phyloP scores from a whole-genome alignment of 306 rosid species.

The Vigna hirtella region DNA sequence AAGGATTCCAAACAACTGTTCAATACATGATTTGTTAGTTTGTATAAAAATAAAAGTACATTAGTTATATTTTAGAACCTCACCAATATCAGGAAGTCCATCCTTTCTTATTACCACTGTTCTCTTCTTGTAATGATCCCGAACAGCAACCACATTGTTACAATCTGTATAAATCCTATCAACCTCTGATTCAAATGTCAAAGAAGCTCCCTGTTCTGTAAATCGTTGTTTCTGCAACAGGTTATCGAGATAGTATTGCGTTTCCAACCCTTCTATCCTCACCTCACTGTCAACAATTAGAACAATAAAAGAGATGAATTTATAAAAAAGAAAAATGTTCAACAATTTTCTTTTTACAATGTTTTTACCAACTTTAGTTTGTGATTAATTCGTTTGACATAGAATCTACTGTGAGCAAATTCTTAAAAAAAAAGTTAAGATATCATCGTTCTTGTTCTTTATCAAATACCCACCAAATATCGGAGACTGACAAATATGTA shows the following conservation, averaged over 20 bases:
- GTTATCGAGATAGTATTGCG: constrained; percentile 86
- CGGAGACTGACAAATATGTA: constrained; percentile 83
- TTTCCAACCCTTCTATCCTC: constrained; percentile 93
- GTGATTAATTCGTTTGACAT: no score
- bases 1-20: constrained; percentile 94
- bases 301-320: no score
- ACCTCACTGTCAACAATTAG: constrained; percentile 69
- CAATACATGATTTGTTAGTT: constrained; percentile 24
- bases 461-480: constrained; percentile 65
- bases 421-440: no score
- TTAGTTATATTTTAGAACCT: neutral
- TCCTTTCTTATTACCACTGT: constrained; percentile 69
- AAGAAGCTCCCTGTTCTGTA: constrained; percentile 92
- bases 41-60: no score
- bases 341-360: no score
- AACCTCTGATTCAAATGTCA: constrained; percentile 95
- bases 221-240: constrained; percentile 70
- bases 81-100: constrained; percentile 90
- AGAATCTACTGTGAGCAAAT: no score
- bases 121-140: constrained; percentile 83
- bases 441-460: no score
- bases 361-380: no score
- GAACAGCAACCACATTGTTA: constrained; percentile 60
- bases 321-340: no score
- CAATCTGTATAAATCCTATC: constrained; percentile 81